A percentile compares a stretch with the other conserved stretches of the same genome.
Evolutionary conservation across 495 filamentous ascomycete genomes (phyloP).

Genomic region (Entonaema liquescens): DNA sequence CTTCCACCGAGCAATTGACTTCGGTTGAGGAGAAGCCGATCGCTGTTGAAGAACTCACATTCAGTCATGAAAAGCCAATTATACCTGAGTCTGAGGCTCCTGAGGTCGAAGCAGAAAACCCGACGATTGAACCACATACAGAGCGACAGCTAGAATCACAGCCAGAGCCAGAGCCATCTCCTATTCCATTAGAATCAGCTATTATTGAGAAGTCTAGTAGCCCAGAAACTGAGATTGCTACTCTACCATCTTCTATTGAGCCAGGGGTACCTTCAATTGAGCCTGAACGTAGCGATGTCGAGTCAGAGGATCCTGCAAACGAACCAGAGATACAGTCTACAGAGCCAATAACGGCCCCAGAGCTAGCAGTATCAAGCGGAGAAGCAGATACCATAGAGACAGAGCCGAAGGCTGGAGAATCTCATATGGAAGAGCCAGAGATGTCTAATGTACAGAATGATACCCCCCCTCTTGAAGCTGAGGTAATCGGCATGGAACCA

Average conservation of each 20-base stretch:
- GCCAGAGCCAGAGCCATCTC: background rate
- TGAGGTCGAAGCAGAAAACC: background rate
- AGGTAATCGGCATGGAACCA: background rate
- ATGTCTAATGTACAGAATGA: background rate
- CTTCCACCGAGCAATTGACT: background rate
- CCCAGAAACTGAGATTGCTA: background rate
- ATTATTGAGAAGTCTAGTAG: constrained; percentile 1
- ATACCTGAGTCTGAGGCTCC: background rate
- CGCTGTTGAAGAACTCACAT: background rate
- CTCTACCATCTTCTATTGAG: background rate
- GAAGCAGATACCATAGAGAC: background rate
- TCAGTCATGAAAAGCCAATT: background rate
- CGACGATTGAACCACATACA: background rate
- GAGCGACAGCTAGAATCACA: background rate
- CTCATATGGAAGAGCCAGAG: constrained; percentile 4
- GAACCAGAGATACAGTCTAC: background rate
- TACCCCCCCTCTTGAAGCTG: background rate
- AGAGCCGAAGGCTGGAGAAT: background rate
- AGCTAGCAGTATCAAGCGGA: background rate
- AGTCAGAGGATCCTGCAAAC: background rate
- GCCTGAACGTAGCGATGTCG: background rate
- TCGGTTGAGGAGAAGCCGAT: background rate
- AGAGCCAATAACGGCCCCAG: background rate
- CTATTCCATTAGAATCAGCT: background rate
- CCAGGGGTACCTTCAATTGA: background rate